A percentile compares a stretch with the other conserved stretches of the same genome.
phyloP scores from a whole-genome alignment of 23 red algal species.

The Gracilaria gracilis region DNA sequence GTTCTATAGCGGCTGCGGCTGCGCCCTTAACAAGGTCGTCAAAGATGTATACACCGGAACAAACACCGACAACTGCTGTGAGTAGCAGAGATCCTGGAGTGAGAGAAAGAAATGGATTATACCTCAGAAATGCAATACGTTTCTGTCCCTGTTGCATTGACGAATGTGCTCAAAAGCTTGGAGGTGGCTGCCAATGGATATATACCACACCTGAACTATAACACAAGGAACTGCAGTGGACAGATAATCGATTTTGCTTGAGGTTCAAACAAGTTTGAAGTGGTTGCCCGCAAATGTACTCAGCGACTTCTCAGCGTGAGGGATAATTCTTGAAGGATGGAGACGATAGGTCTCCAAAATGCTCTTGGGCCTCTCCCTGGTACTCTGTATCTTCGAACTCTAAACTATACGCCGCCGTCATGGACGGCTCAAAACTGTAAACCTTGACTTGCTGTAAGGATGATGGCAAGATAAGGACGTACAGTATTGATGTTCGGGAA shows the following conservation, averaged over 20 bases:
- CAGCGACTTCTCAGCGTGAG: too few relatives aligned
- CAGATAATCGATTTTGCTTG: background rate
- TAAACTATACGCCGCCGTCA: background rate
- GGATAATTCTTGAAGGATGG: too few relatives aligned
- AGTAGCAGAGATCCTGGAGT: constrained; percentile 52
- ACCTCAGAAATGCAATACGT: constrained; percentile 43
- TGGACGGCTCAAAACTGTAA: background rate
- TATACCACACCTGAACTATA: background rate
- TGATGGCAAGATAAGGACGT: too few relatives aligned
- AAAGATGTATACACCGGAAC: constrained; percentile 68
- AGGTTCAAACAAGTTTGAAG: background rate
- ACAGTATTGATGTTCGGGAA: too few relatives aligned
- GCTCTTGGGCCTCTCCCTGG: too few relatives aligned
- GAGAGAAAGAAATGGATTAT: constrained; percentile 39
- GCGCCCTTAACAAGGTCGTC: constrained; percentile 66
- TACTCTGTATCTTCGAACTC: too few relatives aligned
- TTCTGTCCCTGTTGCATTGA: constrained; percentile 15
- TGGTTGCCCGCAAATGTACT: background rate
- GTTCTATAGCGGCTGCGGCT: constrained; percentile 15
- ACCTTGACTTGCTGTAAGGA: too few relatives aligned
- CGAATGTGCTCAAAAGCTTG: background rate
- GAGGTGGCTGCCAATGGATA: background rate
- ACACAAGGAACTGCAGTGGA: background rate
- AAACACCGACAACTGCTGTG: constrained; percentile 32
- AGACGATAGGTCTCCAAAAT: too few relatives aligned